Conservation (phyloP, 73 alveolate genomes). For the Tetrahymena thermophila region DNA sequence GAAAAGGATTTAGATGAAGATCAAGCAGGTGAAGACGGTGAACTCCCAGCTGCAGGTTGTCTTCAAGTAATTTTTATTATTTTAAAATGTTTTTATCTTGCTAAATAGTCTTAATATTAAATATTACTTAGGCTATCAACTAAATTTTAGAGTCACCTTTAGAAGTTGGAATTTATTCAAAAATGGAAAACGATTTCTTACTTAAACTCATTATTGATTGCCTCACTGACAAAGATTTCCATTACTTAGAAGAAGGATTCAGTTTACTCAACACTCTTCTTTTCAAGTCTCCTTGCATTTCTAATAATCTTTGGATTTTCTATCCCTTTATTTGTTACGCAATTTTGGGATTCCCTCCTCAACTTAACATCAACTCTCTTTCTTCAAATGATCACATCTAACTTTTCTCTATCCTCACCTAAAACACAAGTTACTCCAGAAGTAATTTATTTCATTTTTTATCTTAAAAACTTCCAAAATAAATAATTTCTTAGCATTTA, state of each 20-base stretch:
- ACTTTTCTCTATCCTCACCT: neutral
- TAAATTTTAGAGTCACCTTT: constrained; percentile 60
- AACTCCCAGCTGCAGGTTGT: constrained; percentile 69
- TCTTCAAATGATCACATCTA: neutral
- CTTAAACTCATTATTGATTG: constrained; percentile 49
- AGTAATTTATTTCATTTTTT: neutral
- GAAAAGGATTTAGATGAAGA: constrained; percentile 69
- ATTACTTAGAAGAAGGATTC: constrained; percentile 58
- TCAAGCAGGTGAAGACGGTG: constrained; percentile 46
- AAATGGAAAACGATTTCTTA: constrained; percentile 43
- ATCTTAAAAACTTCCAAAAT: no score
- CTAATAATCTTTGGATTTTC: constrained; percentile 55
- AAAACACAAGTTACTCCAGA: constrained; percentile 6
- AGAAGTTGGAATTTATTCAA: neutral
- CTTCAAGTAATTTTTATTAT: constrained; percentile 38
- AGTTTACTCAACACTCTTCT: constrained; percentile 26
- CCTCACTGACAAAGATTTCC: constrained; percentile 63
- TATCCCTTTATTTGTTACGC: constrained; percentile 41
- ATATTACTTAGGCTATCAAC: constrained; percentile 37
- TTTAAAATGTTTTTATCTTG: neutral
- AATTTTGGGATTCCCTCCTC: constrained; percentile 44
- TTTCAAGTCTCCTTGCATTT: constrained; percentile 8
- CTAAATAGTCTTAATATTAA: neutral
- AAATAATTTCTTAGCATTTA: no score
- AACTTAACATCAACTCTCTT: constrained; percentile 23